A percentile compares a stretch with the other conserved stretches of the same genome.
Conservation (phyloP, 2,329 filamentous ascomycete genomes). For the Aspergillus neotritici region DNA sequence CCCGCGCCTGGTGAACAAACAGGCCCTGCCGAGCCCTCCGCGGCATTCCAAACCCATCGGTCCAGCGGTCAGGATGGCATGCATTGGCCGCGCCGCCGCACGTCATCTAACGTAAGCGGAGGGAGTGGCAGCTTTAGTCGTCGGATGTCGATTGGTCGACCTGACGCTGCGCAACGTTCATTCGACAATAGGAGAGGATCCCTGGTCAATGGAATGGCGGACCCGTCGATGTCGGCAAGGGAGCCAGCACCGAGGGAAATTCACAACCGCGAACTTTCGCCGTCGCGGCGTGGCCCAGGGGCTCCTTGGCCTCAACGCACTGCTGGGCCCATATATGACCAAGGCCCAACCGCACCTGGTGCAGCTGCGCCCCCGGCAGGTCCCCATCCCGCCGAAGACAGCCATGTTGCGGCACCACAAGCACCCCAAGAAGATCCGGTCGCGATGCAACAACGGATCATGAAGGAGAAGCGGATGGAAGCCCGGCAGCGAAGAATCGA, state of each 20-base stretch:
- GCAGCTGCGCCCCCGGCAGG: constrained; percentile 15
- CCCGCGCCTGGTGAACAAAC: constrained; percentile 56
- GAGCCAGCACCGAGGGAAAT: constrained; percentile 22
- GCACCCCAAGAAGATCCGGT: constrained; percentile 38
- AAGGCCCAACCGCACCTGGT: constrained; percentile 16
- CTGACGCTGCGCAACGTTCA: constrained; percentile 37
- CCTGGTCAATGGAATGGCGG: constrained; percentile 31
- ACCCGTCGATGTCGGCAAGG: constrained; percentile 26
- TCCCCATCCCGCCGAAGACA: constrained; percentile 12
- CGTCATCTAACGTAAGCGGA: constrained; percentile 87
- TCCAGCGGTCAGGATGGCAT: constrained; percentile 58
- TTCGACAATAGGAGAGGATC: constrained; percentile 38
- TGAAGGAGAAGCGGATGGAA: constrained; percentile 55
- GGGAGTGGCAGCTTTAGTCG: constrained; percentile 67
- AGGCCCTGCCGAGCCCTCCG: constrained; percentile 72
- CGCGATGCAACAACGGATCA: constrained; percentile 54
- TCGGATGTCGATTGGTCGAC: constrained; percentile 54
- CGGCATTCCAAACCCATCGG: constrained; percentile 76
- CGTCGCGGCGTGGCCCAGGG: constrained; percentile 21
- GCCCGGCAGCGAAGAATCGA: constrained; percentile 51
- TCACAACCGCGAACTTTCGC: constrained; percentile 19
- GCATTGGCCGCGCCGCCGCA: constrained; percentile 68
- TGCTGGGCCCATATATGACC: constrained; percentile 24
- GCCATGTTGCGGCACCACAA: constrained; percentile 11
- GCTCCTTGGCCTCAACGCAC: constrained; percentile 28